Base-by-base conservation (phyloP, 1,139 yeast genomes). In the Lodderomyces orthopsilosis region DNA sequence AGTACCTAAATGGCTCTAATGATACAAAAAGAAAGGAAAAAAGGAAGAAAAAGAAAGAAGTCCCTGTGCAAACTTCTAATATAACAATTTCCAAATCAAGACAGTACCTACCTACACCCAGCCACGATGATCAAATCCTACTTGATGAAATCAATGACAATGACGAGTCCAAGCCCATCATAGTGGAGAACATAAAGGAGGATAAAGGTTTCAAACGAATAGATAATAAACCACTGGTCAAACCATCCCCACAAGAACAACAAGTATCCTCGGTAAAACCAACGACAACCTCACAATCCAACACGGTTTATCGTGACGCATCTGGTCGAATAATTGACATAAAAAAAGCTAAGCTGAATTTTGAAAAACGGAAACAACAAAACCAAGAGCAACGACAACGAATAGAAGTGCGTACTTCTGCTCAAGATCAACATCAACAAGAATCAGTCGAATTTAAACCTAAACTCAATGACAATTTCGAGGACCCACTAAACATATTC, bases 401-500 rank as follows among this genome's bases (percentile, higher is more conserved):
- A 7, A 40, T 22, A 1, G 50, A 50, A 35, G 35, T 47, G 28
- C 32, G 51, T 43, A 38, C 46, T 8, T 37, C 48, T n/a, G 37
- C 35, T 21, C 40, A 37, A 35, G 45, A 47, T 41, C 38, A 52
- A 51, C 41, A 41, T 19, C 39, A 56, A 62, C 44, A 61, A 70
- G 42, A 79, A 75, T 36, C 35, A 48, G 55, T 54, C 32, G 68
- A 65, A 34, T 60, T 71, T 38, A 44, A 56, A 59, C 8, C 52
- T 53, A 17, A 61, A 21, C 22, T 17, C 26, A 17, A 28, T 35
- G 35, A 23, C n/a, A 64, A 62, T 27, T 72, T 74, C 41, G 89
- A 86, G 37, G 97, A 90, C 57, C 96, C 96, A 0, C 72, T 86
- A 33, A 63, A 75, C 6, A 55, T 70, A 10, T 83, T 82, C 14